phyloP scores from a whole-genome alignment of 2,329 filamentous ascomycete species.

The Xylariaceae sp. region DNA sequence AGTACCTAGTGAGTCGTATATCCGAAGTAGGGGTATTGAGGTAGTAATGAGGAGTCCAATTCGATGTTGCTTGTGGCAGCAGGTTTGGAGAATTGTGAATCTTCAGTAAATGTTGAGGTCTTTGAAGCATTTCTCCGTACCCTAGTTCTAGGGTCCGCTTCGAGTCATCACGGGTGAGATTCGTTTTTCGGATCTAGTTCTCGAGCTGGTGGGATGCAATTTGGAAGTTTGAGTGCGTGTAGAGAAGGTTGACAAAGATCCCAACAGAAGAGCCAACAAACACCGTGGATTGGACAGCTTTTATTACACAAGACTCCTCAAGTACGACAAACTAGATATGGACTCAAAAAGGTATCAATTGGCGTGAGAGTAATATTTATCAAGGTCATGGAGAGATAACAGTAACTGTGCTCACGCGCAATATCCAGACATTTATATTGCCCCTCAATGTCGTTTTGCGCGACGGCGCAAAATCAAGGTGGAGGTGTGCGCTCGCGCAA shows the following conservation, averaged over 20 bases:
- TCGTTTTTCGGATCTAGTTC: conserved; percentile 15
- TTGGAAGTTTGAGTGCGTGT: neutral
- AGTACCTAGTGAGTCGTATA: conserved; percentile 19
- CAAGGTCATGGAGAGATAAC: neutral
- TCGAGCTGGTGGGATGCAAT: conserved; percentile 10
- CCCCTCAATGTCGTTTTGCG: conserved; percentile 36
- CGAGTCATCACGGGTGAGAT: conserved; percentile 38
- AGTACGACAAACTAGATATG: conserved; percentile 4
- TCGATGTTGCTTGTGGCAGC: conserved; percentile 5
- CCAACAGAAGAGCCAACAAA: conserved; percentile 8
- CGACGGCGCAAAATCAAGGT: conserved; percentile 38
- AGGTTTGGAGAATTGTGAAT: conserved; percentile 21
- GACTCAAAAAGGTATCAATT: neutral
- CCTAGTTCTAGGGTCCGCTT: conserved; percentile 33
- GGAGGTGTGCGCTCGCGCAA: conserved; percentile 32
- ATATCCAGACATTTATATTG: conserved; percentile 10
- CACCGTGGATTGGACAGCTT: conserved; percentile 3
- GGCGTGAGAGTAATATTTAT: neutral
- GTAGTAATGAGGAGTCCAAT: conserved; percentile 8
- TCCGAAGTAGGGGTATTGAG: conserved; percentile 12
- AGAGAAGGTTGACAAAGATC: neutral
- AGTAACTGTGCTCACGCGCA: neutral
- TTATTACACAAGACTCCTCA: conserved; percentile 11
- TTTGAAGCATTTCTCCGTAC: conserved; percentile 39
- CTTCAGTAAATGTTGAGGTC: conserved; percentile 34